Base-by-base conservation (phyloP, 768 basidiomycete genomes). In the Amanita molliuscula region DNA sequence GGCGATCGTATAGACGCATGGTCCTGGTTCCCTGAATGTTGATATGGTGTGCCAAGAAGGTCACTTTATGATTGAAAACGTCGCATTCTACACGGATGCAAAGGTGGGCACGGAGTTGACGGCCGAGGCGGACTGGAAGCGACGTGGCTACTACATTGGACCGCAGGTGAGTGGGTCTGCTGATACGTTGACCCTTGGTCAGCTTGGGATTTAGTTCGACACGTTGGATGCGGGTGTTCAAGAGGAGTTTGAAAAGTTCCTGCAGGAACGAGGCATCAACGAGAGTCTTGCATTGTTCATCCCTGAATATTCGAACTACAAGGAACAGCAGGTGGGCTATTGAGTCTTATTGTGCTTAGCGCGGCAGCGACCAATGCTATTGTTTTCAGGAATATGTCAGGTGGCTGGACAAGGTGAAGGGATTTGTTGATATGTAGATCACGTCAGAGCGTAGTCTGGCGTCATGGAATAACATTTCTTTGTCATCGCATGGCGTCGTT, bases 41-140 rank as follows among this genome's bases (percentile, higher is more conserved):
- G 90, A 94, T 58, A 76, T 88, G 57, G 70, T 83, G 55, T 79
- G 76, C 58, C 86, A 91, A 64, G 85, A 88, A 29, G 88, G 86
- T 38, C 63, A 76, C 21, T 92, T 95, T 61, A 64, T 84, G n/a
- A 73, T 94, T 47, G 93, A 96, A 65, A 95, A 90, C 66, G 78
- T 94, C 54, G 80, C 93, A 1, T 92, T 74, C 73, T 97, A 95
- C 67, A 64, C 71, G 1, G 88, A 92, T 56, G 68, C 72, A 26
- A 75, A 79, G 59, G 57, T 88, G 10, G 92, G 82, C 10, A 82
- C 79, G 11, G 86, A 85, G 6, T 66, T 88, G 57, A 88, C 81
- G 10, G 83, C 88, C 6, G 92, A 98, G 55, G 85, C 88, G 6
- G 93, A 97, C 69, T 97, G 89, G 91, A 87, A 85, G 63, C 81